Percentiles rank a stretch among this genome's conserved stretches.
phyloP scores from a whole-genome alignment of 2,329 filamentous ascomycete species.

The Parasarocladium wereldwijsianum region DNA sequence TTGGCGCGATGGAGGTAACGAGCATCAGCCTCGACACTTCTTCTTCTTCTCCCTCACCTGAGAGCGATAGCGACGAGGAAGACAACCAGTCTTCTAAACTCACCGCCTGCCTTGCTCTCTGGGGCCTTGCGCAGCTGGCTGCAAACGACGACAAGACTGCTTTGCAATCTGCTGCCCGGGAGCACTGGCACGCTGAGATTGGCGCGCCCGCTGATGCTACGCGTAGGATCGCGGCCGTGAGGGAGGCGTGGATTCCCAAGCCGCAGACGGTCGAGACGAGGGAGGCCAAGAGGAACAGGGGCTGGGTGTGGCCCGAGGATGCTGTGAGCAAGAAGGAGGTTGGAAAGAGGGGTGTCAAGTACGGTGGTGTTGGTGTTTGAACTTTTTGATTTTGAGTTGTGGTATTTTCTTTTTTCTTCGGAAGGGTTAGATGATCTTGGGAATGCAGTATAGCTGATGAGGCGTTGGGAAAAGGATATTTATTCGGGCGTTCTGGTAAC shows the following conservation, averaged over 20 bases:
- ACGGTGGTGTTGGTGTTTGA: constrained; percentile 26
- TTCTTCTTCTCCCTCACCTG: constrained; percentile 14
- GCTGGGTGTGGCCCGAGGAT: constrained; percentile 67
- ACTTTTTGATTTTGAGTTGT: too few species aligned
- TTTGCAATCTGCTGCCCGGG: constrained; percentile 41
- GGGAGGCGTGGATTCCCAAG: constrained; percentile 63
- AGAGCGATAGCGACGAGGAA: constrained; percentile 15
- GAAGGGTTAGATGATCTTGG: too few species aligned
- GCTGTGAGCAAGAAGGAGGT: constrained; percentile 57
- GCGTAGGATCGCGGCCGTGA: constrained; percentile 51
- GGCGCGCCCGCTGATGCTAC: constrained; percentile 62
- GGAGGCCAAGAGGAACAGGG: constrained; percentile 56
- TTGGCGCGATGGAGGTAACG: constrained; percentile 73
- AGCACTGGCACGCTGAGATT: constrained; percentile 54
- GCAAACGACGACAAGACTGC: constrained; percentile 38
- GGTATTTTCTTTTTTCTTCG: too few species aligned
- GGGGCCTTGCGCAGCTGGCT: constrained; percentile 62
- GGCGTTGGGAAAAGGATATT: too few species aligned
- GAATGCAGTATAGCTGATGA: too few species aligned
- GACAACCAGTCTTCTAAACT: constrained; percentile 20
- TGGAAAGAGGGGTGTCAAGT: constrained; percentile 48
- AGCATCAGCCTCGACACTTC: constrained; percentile 40
- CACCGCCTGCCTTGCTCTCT: constrained; percentile 61
- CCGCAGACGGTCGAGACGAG: constrained; percentile 61
- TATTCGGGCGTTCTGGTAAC: too few species aligned